A percentile compares a stretch with the other conserved stretches of the same genome.
Evolutionary conservation across 495 filamentous ascomycete species (phyloP).

Genomic region (Haplographium delicatum): DNA sequence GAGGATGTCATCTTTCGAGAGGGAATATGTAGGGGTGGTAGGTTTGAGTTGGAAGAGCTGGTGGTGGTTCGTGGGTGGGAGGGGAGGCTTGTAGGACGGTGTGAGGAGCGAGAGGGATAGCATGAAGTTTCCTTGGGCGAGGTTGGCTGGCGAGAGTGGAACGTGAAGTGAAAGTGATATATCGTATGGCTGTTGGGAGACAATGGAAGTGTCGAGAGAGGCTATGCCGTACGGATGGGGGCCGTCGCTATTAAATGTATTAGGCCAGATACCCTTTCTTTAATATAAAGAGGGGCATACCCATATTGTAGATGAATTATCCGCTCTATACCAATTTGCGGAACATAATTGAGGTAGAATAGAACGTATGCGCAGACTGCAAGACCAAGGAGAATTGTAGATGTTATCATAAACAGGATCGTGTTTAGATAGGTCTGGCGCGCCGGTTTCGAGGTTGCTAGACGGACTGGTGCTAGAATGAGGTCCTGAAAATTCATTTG

Average conservation of each 20-base stretch:
- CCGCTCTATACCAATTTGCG: slow-evolving; percentile 57
- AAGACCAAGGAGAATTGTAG: slow-evolving; percentile 52
- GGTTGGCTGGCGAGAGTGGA: slow-evolving; percentile 55
- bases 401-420: slow-evolving; percentile 55
- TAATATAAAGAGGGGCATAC: slow-evolving; percentile 33
- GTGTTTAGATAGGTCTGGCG: slow-evolving; percentile 67
- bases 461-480: slow-evolving; percentile 40
- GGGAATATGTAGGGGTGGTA: slow-evolving; percentile 8
- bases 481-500: slow-evolving; percentile 13
- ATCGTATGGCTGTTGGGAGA: slow-evolving; percentile 56
- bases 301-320: slow-evolving; percentile 78
- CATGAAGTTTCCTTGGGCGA: slow-evolving; percentile 85
- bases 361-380: slow-evolving; percentile 63
- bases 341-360: slow-evolving; percentile 82
- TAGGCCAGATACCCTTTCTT: neutral
- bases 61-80: slow-evolving; percentile 12
- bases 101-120: slow-evolving; percentile 64
- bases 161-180: slow-evolving; percentile 53
- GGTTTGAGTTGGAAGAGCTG: slow-evolving; percentile 6
- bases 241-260: slow-evolving; percentile 30
- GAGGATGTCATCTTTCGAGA: slow-evolving; percentile 22
- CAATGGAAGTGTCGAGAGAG: slow-evolving; percentile 36
- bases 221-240: slow-evolving; percentile 49
- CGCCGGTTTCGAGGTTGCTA: slow-evolving; percentile 59
- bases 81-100: slow-evolving; percentile 25